A percentile compares a stretch with the other conserved stretches of the same genome.
These are phyloP conservation scores for Colletotrichum theobromicola DNA, from an alignment of 2,329 filamentous ascomycete species.

Conservation along the genomic window DNA sequence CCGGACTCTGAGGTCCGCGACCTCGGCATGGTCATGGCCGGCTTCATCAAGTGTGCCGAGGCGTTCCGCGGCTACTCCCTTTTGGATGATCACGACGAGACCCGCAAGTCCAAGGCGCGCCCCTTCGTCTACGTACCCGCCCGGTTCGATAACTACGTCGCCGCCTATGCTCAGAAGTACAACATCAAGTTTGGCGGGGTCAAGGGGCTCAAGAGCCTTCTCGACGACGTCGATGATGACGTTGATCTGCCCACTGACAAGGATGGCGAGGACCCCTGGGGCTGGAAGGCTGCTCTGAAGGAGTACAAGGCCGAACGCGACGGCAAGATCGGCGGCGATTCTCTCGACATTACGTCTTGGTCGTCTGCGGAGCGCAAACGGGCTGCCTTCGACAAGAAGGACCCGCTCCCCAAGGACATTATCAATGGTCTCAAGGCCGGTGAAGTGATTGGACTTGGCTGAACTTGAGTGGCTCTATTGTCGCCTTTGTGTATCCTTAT, in stretches of 20 bases:
- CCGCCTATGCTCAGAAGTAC: slow-evolving; percentile 38
- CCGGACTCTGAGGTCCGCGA: slow-evolving; percentile 39
- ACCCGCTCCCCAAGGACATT: slow-evolving; percentile 36
- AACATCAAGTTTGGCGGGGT: slow-evolving; percentile 34
- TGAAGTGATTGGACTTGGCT: slow-evolving; percentile 27
- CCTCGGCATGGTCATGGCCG: slow-evolving; percentile 41
- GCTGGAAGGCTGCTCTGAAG: slow-evolving; percentile 25
- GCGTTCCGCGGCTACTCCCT: slow-evolving; percentile 16
- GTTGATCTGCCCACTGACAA: slow-evolving; percentile 27
- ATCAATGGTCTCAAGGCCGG: slow-evolving; percentile 42
- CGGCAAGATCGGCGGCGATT: slow-evolving; percentile 41
- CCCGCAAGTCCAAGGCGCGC: slow-evolving; percentile 22
- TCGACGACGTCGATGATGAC: slow-evolving; percentile 22
- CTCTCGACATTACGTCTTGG: slow-evolving; percentile 39
- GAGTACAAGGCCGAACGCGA: slow-evolving; percentile 23
- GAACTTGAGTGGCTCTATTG: not conserved
- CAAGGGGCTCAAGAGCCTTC: slow-evolving; percentile 26
- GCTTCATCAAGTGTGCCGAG: slow-evolving; percentile 32
- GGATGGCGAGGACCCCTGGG: slow-evolving; percentile 31
- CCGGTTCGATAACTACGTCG: slow-evolving; percentile 34
- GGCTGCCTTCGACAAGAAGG: slow-evolving; percentile 34
- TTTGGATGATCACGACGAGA: slow-evolving; percentile 19
- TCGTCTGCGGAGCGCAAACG: slow-evolving; percentile 35
- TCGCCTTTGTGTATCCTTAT: not conserved
- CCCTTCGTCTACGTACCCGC: slow-evolving; percentile 24